A percentile compares a stretch with the other conserved stretches of the same genome.
Conservation (phyloP, 1,284 basidiomycete genomes). For the Trichosporon inkin region DNA sequence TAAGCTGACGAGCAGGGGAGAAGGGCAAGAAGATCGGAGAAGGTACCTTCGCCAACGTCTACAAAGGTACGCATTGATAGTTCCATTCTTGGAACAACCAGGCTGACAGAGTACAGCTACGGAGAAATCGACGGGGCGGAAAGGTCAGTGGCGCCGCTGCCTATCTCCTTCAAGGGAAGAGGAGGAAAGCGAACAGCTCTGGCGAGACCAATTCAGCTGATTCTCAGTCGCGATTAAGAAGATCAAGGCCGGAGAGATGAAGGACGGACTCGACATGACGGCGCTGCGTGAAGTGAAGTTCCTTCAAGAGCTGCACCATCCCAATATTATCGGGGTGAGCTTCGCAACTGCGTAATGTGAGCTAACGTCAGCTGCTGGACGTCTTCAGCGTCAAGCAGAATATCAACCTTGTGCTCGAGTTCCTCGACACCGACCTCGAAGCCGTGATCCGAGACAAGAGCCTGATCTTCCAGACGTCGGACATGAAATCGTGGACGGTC, state of each 20-base stretch:
- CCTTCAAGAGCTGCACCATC: constrained; percentile 85
- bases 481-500: constrained; percentile 98
- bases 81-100: background rate
- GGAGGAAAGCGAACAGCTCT: background rate
- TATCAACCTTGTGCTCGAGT: constrained; percentile 95
- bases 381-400: constrained; percentile 96
- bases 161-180: background rate
- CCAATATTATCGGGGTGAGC: constrained; percentile 85
- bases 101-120: constrained; percentile 22
- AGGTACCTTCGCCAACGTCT: constrained; percentile 96
- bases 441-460: constrained; percentile 91
- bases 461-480: constrained; percentile 85
- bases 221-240: constrained; percentile 90
- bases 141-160: constrained; percentile 25
- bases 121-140: constrained; percentile 40
- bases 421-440: constrained; percentile 95
- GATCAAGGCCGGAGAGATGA: constrained; percentile 93
- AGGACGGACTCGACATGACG: constrained; percentile 98
- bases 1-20: constrained; percentile 35
- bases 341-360: background rate
- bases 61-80: constrained; percentile 61
- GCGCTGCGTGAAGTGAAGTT: constrained; percentile 98
- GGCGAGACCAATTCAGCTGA: constrained; percentile 31
- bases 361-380: constrained; percentile 69
- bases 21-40: constrained; percentile 90